phyloP scores from a whole-genome alignment of 257 asterid genomes.

The Rhazya stricta region DNA sequence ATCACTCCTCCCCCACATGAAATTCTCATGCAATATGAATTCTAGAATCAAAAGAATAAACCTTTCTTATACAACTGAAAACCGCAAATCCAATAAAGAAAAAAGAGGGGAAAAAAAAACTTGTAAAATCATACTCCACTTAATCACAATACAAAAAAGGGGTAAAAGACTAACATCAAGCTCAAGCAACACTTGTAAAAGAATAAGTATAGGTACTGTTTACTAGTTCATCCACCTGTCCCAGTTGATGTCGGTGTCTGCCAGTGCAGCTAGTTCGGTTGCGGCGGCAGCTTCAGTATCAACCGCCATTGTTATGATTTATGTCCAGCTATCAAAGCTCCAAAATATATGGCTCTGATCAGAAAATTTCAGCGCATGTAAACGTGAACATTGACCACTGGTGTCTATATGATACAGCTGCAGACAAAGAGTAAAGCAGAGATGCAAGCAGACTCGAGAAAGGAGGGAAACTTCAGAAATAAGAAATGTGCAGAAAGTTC shows the following conservation, averaged over 20 bases:
- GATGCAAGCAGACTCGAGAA: not conserved
- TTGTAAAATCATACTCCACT: not conserved
- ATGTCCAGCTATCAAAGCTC: not conserved
- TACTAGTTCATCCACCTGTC: constrained; percentile 44
- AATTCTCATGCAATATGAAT: not conserved
- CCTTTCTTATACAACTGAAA: not conserved
- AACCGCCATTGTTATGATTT: not conserved
- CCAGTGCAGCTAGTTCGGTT: constrained; percentile 56
- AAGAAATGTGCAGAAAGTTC: not conserved
- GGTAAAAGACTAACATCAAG: not conserved
- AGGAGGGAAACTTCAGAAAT: constrained; percentile 6
- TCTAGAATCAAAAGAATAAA: not conserved
- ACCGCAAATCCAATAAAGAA: not conserved
- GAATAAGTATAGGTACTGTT: not conserved
- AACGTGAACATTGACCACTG: not conserved
- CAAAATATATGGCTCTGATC: not conserved
- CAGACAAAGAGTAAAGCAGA: no score
- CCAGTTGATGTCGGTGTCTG: constrained; percentile 91
- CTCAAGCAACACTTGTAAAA: not conserved
- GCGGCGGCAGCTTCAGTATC: constrained; percentile 15
- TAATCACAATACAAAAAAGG: not conserved
- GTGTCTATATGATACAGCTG: not conserved
- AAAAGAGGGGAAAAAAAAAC: not conserved
- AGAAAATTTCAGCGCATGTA: no score
- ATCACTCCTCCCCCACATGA: not conserved